phyloP scores from a whole-genome alignment of 768 basidiomycete genomes.

The Fistulinella prunicolor region DNA sequence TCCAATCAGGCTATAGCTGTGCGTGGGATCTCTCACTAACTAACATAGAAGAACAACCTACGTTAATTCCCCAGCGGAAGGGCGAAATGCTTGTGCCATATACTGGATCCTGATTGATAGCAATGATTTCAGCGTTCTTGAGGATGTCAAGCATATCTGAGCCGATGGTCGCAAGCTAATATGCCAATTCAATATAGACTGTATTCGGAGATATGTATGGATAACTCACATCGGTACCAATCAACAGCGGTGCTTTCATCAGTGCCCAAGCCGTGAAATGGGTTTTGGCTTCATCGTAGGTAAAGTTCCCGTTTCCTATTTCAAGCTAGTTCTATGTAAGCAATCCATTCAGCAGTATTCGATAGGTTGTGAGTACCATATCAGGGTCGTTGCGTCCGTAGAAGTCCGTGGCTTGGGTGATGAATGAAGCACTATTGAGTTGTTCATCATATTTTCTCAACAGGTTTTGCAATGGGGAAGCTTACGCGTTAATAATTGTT shows the following conservation, averaged over 20 bases:
- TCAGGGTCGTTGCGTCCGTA: constrained; percentile 67
- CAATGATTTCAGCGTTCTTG: constrained; percentile 60
- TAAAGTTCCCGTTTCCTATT: constrained; percentile 61
- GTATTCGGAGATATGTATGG: neutral
- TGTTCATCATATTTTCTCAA: neutral
- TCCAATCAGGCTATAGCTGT: constrained; percentile 32
- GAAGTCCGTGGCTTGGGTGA: constrained; percentile 58
- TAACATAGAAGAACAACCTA: constrained; percentile 28
- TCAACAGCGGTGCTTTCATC: constrained; percentile 63
- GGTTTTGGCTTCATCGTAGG: constrained; percentile 59
- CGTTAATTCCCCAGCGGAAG: constrained; percentile 66
- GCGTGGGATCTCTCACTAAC: neutral
- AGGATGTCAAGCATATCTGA: constrained; percentile 51
- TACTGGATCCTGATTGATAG: constrained; percentile 64
- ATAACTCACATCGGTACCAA: constrained; percentile 52
- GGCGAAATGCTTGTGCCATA: constrained; percentile 62
- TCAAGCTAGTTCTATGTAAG: constrained; percentile 41
- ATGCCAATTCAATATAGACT: neutral
- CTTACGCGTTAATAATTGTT: constrained; percentile 53
- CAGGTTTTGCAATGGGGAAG: neutral
- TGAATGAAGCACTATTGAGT: constrained; percentile 54
- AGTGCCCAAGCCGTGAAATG: constrained; percentile 73
- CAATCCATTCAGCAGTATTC: neutral
- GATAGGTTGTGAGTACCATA: constrained; percentile 39
- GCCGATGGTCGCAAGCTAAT: constrained; percentile 49